Evolutionary conservation across 192 early-diverging fungal species (phyloP).

Genomic region (Funneliformis mosseae): DNA sequence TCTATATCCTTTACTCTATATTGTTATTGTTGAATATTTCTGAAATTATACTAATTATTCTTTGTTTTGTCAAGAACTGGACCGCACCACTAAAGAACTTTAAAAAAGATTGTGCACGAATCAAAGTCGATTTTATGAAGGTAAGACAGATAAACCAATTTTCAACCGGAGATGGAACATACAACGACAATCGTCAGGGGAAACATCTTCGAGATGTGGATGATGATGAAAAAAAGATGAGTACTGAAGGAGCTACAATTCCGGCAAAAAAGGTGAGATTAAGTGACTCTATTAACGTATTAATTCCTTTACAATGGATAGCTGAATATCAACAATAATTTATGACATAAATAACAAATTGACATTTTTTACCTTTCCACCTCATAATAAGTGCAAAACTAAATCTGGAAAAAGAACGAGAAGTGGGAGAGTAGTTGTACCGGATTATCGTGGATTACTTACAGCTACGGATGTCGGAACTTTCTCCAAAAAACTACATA

Average conservation of each 20-base stretch:
- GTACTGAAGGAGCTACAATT: conserved; percentile 27
- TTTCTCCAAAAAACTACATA: conserved; percentile 13
- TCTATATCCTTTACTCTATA: no score
- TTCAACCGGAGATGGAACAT: no score
- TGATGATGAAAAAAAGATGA: no score
- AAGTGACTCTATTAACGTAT: conserved; percentile 25
- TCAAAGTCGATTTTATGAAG: no score
- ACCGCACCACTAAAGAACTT: no score
- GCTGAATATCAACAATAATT: not conserved
- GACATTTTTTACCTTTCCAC: not conserved
- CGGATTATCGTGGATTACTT: conserved; percentile 5
- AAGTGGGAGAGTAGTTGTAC: conserved; percentile 14
- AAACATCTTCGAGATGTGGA: no score
- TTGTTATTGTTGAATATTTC: no score
- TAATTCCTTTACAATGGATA: conserved; percentile 22
- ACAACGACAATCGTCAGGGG: no score
- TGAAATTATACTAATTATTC: no score
- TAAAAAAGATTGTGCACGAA: no score
- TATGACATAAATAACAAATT: conserved; percentile 21
- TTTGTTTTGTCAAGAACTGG: no score
- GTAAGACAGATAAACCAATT: no score
- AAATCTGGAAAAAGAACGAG: conserved; percentile 17
- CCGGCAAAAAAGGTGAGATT: conserved; percentile 32
- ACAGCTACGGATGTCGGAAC: conserved; percentile 3
- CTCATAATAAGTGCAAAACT: conserved; percentile 12